phyloP scores from a whole-genome alignment of 352 stramenopile genomes.

The Globisporangium cylindrosporum region DNA sequence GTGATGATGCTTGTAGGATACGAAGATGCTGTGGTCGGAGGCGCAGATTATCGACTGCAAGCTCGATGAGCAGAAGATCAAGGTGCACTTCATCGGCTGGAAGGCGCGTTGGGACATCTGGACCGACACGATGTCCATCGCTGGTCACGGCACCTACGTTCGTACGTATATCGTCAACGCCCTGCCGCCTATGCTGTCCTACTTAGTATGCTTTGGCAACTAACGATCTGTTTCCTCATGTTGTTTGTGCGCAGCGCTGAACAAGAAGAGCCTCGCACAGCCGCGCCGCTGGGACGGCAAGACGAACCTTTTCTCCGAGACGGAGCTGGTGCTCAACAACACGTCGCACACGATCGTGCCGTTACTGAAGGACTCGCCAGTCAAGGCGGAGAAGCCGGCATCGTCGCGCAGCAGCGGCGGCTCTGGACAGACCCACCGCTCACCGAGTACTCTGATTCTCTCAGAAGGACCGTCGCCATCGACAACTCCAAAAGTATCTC shows the following conservation, averaged over 20 bases:
- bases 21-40: conserved; percentile 69
- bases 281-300: conserved; percentile 18
- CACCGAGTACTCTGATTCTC: background rate
- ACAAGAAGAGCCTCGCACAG: conserved; percentile 16
- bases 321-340: background rate
- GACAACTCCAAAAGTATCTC: background rate
- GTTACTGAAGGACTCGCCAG: conserved; percentile 2
- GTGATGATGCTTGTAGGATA: conserved; percentile 32
- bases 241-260: conserved; percentile 12
- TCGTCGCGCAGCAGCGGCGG: background rate
- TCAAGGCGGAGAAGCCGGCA: background rate
- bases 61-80: conserved; percentile 51
- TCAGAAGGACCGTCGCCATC: background rate
- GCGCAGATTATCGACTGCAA: conserved; percentile 71
- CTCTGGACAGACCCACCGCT: background rate
- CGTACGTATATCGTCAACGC: conserved; percentile 29
- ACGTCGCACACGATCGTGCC: background rate
- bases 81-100: conserved; percentile 74
- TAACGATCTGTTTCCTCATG: background rate
- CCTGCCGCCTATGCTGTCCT: background rate
- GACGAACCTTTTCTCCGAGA: conserved; percentile 19
- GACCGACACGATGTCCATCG: conserved; percentile 70
- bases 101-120: conserved; percentile 65
- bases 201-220: background rate
- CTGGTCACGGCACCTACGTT: conserved; percentile 45